Evolutionary conservation across 2,329 filamentous ascomycete genomes (phyloP).

Genomic region (Apiospora aurea): DNA sequence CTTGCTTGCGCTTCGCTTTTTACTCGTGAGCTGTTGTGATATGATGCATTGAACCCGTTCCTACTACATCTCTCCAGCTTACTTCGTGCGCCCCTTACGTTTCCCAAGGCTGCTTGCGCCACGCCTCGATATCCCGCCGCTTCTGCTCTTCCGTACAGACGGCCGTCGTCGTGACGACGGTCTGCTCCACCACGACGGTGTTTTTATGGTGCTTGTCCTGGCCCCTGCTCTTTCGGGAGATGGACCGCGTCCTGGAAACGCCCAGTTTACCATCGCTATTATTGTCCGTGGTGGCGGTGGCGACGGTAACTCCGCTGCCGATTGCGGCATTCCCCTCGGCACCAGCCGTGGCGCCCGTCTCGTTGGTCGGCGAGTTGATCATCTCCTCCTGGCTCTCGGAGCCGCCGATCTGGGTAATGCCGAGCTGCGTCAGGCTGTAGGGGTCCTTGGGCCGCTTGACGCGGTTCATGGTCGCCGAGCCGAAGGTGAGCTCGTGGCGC

Average conservation of each 20-base stretch:
- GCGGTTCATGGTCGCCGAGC: slow-evolving; percentile 7
- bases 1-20: background rate
- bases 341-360: too few species aligned
- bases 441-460: slow-evolving; percentile 32
- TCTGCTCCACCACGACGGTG: background rate
- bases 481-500: slow-evolving; percentile 28
- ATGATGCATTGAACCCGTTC: background rate
- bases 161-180: background rate
- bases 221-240: background rate
- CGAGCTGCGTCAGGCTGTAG: slow-evolving; percentile 32
- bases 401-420: slow-evolving; percentile 24
- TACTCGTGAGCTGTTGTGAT: background rate
- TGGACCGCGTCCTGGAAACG: background rate
- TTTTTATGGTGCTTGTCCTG: background rate
- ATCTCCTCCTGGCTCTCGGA: slow-evolving; percentile 22
- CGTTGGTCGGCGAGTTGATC: background rate
- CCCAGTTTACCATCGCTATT: too few species aligned
- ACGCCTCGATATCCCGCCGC: background rate
- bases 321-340: too few species aligned
- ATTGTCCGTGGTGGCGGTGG: background rate
- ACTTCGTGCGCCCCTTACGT: background rate
- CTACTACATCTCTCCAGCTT: background rate
- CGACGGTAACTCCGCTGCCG: background rate
- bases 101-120: slow-evolving; percentile 7
- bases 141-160: slow-evolving; percentile 8